Evolutionary conservation across 768 basidiomycete genomes (phyloP), one percentile per base, ranked within the genome.

Genomic region (Sarcodon sp.): DNA sequence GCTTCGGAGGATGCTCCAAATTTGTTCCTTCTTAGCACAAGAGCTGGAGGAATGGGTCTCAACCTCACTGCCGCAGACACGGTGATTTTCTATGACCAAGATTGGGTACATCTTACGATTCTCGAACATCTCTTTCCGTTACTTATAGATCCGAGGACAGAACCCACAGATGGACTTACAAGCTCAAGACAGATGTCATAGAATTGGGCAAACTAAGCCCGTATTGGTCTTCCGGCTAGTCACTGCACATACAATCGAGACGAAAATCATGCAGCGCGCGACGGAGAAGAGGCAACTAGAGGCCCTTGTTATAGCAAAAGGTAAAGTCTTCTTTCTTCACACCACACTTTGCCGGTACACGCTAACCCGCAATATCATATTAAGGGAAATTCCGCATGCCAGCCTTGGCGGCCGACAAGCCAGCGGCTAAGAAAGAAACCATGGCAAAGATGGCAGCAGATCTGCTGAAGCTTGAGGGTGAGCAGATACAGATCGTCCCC

Each of bases 141-240:
- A 6, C 8, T n/a, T 10, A 43, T 11, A 27, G 31, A 16, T 10
- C 5, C 21, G 13, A 3, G 33, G 27, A 8, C 49, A 89, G 87
- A 90, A 89, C 57, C 92, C 93, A 0, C 93, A 96, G 67, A 92
- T 93, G 81, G 94, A 99, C 54, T 70, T 87, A 2, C 94, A 99
- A 66, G 94, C 94, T 0, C 88, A 92, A 60, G 94, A 96, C 56
- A 76, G 94, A 34, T 92, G 92, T 0, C 94, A 99, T 63, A 79
- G 96, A 9, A 97, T 99, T 44, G 94, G 94, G 1, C 94, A 97
- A 66, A 96, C 79, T 31, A 81, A 71, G 54, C 90, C 91, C 0
- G 91, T 96, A 46, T 70, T 96, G 39, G 80, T 96, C 49, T 94
- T 89, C 67, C 74, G 94, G 35, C 71, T 97, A 3, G 79, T 94